Base-by-base conservation (phyloP, 495 filamentous ascomycete genomes). In the Penicillium ucsense region DNA sequence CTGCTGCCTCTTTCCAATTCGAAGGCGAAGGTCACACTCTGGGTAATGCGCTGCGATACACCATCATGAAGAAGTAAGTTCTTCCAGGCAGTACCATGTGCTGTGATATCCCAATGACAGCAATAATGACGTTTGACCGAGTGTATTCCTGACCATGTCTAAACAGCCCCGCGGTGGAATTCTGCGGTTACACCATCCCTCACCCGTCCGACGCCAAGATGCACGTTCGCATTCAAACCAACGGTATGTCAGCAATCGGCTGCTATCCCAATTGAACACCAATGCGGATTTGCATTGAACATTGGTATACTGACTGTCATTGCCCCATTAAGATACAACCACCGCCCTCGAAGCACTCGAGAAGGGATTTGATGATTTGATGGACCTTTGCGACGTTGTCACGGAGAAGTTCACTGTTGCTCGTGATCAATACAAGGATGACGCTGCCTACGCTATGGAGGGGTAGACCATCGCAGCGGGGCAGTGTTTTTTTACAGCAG, bases 171-270 rank as follows among this genome's bases (percentile, higher is more conserved):
- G 79, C 87, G 38, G 92, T 98, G 33, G 92, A 98, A 59, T 92
- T 98, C 68, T 97, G 94, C 70, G 92, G 90, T 38, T 97, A 98
- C 62, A 89, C 92, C 4, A 97, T 98, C 45, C 92, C 92, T 6
- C 92, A 98, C 71, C 92, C 94, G 33, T 94, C 90, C 11, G 92
- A 98, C 60, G 68, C 81, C 8, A 90, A 94, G 68, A 95, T 98
- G 92, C 94, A 96, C 61, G 67, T 98, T 31, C 80, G 92, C 46
- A 96, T 98, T 52, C 92, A 98, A 68, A 98, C 91, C 45, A 95
- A 86, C 54, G 87, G 92, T 95, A 67, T 57, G 80, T 69, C 11
- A 4, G 8, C 41, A 27, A 35, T 1, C 20, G 20, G 20, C 20
- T 20, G 20, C 33, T 38, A 39, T 38, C 33, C 6, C 2, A n/a